These are phyloP conservation scores for Zymoseptoria pseudotritici DNA, from an alignment of 2,329 filamentous ascomycete genomes.

Conservation along the genomic window DNA sequence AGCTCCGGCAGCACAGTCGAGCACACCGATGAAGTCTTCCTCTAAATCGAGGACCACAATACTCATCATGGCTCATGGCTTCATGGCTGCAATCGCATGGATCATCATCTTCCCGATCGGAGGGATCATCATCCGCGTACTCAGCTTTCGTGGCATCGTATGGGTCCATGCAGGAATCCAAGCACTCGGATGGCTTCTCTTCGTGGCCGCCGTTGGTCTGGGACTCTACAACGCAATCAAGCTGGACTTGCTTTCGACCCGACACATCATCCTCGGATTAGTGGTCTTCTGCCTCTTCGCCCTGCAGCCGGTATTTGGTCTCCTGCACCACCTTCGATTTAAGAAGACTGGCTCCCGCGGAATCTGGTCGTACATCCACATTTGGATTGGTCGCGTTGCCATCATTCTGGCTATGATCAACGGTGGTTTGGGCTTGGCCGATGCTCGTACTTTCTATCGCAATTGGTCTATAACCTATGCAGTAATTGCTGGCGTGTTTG, in stretches of 20 bases:
- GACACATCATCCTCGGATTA: slow-evolving; percentile 48
- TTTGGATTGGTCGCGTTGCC: slow-evolving; percentile 28
- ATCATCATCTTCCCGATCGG: slow-evolving; percentile 41
- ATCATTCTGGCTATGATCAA: slow-evolving; percentile 50
- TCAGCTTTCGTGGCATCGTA: slow-evolving; percentile 37
- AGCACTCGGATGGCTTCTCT: slow-evolving; percentile 41
- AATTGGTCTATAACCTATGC: slow-evolving; percentile 36
- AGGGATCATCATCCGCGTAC: slow-evolving; percentile 38
- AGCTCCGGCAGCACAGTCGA: slow-evolving; percentile 1
- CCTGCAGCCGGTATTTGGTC: slow-evolving; percentile 48
- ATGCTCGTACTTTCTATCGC: slow-evolving; percentile 33
- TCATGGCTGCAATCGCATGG: slow-evolving; percentile 38
- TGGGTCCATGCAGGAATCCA: slow-evolving; percentile 44
- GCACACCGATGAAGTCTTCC: slow-evolving; percentile 2
- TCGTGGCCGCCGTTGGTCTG: slow-evolving; percentile 43
- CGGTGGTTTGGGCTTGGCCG: slow-evolving; percentile 46
- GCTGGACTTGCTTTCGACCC: background rate
- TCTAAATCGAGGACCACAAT: background rate
- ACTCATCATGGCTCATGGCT: slow-evolving; percentile 37
- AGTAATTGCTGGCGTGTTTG: slow-evolving; percentile 44
- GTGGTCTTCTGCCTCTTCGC: slow-evolving; percentile 45
- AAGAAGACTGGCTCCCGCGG: slow-evolving; percentile 31
- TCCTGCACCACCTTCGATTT: slow-evolving; percentile 47
- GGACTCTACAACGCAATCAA: slow-evolving; percentile 33
- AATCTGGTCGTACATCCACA: slow-evolving; percentile 37